Conservation (phyloP, 352 stramenopile genomes). For the Pythium utonaiense region DNA sequence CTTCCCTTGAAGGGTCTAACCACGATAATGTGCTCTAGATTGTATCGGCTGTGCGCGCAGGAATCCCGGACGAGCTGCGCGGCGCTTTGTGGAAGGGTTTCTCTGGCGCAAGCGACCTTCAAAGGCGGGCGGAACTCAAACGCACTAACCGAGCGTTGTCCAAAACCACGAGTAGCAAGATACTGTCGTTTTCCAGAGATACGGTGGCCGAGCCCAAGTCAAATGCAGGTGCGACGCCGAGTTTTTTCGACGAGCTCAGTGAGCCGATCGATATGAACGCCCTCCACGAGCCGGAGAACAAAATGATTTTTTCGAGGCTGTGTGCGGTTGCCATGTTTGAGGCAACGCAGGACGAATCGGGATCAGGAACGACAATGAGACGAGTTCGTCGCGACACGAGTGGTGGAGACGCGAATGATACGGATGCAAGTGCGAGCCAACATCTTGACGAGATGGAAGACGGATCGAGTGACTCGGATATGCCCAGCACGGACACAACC, state of each 20-base stretch:
- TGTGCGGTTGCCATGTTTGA: conserved; percentile 53
- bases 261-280: conserved; percentile 34
- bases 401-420: background rate
- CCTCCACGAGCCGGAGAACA: conserved; percentile 45
- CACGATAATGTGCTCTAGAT: conserved; percentile 30
- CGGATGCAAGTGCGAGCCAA: background rate
- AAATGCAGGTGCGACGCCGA: background rate
- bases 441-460: conserved; percentile 1
- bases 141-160: conserved; percentile 42
- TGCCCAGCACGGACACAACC: background rate
- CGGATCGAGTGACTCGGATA: background rate
- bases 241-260: conserved; percentile 48
- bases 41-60: conserved; percentile 65
- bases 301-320: conserved; percentile 64
- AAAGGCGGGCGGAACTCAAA: conserved; percentile 59
- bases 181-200: background rate
- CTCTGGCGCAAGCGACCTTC: conserved; percentile 53
- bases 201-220: background rate
- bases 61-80: conserved; percentile 74
- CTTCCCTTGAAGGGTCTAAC: background rate
- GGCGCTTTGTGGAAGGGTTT: conserved; percentile 75
- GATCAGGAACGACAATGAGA: background rate
- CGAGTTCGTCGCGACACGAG: background rate
- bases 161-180: conserved; percentile 44
- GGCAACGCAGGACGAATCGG: background rate